Evolutionary conservation across 2,329 filamentous ascomycete species (phyloP), one percentile per base, ranked within the genome.

Genomic region (Daldinia eschscholtzii): DNA sequence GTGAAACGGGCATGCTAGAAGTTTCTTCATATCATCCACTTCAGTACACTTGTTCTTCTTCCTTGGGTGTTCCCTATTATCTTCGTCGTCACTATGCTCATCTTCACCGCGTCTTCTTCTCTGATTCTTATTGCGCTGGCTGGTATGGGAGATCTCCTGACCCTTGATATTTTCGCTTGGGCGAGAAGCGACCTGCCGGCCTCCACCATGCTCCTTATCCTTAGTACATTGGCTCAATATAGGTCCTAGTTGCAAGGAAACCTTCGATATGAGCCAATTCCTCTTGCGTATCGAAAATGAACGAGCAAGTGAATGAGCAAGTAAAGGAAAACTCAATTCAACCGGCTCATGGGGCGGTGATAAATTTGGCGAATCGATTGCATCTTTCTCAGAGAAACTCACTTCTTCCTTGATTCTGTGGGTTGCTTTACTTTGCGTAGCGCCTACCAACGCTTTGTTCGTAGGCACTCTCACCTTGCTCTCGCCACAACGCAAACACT

Each of bases 31-130:
- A 7, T 42, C 55, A 41, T 28, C 37, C 4, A 42, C 26, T 1
- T 57, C 39, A 30, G 7, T 35, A 13, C 23, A 13, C 4, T 44
- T 57, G 3, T 13, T 46, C 12, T 33, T 57, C 26, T 57, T 57
- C 55, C 39, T 57, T 12, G 55, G 55, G 23, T 20, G 55, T 15
- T 30, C 26, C 26, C 33, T 39, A 5, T 57, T 26, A 1, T 23
- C 55, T 46, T 57, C 55, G 18, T 46, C 55, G 4, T 44, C 55
- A 7, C 55, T 57, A 44, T 46, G 39, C 15, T 57, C 55, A 7
- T 57, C 55, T 23, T 18, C 39, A 33, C 33, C 55, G 4, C 55
- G 30, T 6, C 5, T 12, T 39, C 35, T 57, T 20, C 55, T 28
- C 7, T 30, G 55, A 30, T 44, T 57, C 55, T 44, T 57, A 7